A percentile compares a stretch with the other conserved stretches of the same genome.
Evolutionary conservation across 257 asterid species (phyloP).

Genomic region (Gynochthodes officinalis): DNA sequence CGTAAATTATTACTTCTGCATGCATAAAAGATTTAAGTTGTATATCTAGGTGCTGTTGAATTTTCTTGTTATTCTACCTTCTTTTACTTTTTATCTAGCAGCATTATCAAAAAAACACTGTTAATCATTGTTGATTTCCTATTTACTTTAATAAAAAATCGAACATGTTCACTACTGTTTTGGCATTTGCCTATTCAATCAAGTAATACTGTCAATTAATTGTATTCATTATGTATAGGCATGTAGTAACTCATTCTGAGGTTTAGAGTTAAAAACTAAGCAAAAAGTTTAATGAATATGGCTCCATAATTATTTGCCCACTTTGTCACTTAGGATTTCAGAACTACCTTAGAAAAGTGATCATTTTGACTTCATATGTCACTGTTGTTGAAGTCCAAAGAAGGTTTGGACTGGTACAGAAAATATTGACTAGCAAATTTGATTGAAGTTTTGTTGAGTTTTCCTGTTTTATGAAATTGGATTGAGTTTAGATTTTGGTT

Average conservation of each 20-base stretch:
- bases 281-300: neutral
- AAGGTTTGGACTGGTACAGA: neutral
- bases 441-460: neutral
- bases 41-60: neutral
- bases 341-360: neutral
- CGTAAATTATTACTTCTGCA: neutral
- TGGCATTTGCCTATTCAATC: neutral
- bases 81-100: neutral
- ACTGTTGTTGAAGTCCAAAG: neutral
- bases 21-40: neutral
- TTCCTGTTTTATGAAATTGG: neutral
- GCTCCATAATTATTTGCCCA: neutral
- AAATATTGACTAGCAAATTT: neutral
- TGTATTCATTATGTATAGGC: neutral
- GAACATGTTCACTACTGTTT: neutral
- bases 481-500: neutral
- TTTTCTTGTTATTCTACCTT: neutral
- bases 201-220: neutral
- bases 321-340: neutral
- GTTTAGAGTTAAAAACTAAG: neutral
- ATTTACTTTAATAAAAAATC: neutral
- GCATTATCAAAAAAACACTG: neutral
- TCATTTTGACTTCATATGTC: neutral
- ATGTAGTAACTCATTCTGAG: neutral
- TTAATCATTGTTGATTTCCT: neutral